Evolutionary conservation across 1,139 yeast genomes (phyloP), one percentile per base, ranked within the genome.

Genomic region (Kodamaea suecica): DNA sequence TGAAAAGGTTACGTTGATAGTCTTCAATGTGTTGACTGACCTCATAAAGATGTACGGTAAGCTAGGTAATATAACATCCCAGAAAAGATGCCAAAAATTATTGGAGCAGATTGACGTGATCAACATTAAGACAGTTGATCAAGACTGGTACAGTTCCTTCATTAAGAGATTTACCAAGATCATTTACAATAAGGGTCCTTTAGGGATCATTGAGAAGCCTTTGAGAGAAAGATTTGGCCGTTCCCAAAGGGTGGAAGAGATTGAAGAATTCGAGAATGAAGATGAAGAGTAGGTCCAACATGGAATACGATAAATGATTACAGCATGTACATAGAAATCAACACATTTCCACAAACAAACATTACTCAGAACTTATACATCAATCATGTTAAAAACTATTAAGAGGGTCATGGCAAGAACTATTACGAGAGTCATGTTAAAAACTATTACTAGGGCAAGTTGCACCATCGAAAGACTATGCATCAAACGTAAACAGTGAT

Each of bases 211-310:
- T 13, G 72, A 66, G 38, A 68, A 67, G 47, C 66, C 66, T 1
- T 46, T 70, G 25, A 45, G 50, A 12, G 75, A 69, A 40, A 50
- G 75, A 34, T 62, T 66, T 40, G 74, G 74, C 0, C 55, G 55
- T 2, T 59, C 65, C 1, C 48, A 50, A 31, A 48, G 59, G 32
- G 42, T 66, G 2, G 62, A 58, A 10, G 69, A 66, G 31, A 47
- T 70, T 5, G 74, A 68, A 44, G 73, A 69, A 49, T 56, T 61
- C 40, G 76, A 70, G 46, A 63, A 58, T 2, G 73, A 70, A 47
- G 73, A 70, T 40, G 57, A 41, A 12, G 70, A 66, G 41, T 55
- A 51, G 40, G 21, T 19, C 21, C 9, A 9, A 9, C 21, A 6
- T 19, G 6, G 9, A n/a, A n/a, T n/a, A n/a, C n/a, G n/a, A n/a